Evolutionary conservation across 169 alveolate genomes (phyloP).

Genomic region (Plasmodium inui): DNA sequence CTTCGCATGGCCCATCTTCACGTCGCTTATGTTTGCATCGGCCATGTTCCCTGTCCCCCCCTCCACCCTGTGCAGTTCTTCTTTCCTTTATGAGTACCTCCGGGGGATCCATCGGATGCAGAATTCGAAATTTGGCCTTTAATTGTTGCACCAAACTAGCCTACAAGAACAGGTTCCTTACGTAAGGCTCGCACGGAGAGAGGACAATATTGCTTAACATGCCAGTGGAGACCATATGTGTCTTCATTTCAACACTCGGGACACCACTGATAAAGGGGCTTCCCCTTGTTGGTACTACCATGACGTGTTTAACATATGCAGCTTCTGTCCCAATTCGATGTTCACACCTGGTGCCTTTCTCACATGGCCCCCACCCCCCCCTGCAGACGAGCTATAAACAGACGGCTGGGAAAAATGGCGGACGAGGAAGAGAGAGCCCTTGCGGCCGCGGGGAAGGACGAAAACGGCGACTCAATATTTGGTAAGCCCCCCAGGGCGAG

Average conservation of each 20-base stretch:
- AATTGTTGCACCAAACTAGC: conserved; percentile 5
- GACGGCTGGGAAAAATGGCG: conserved; percentile 15
- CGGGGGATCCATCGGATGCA: background rate
- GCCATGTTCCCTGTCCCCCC: background rate
- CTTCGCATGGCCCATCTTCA: no score
- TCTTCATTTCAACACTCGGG: background rate
- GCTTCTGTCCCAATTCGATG: background rate
- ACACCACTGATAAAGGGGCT: background rate
- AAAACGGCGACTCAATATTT: conserved; percentile 53
- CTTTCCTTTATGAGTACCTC: conserved; percentile 13
- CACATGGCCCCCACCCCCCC: background rate
- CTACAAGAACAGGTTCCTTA: conserved; percentile 28
- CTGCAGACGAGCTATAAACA: conserved; percentile 16
- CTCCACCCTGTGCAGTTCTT: background rate
- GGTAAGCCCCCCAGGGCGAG: background rate
- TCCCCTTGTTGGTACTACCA: background rate
- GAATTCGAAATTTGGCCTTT: conserved; percentile 6
- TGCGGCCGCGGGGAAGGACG: conserved; percentile 65
- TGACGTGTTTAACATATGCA: background rate
- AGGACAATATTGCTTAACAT: background rate
- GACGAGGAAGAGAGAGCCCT: conserved; percentile 67
- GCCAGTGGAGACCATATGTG: background rate
- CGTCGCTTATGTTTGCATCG: no score
- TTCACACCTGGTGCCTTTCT: background rate
- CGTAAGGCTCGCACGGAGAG: conserved; percentile 9